Conservation (phyloP, 2,329 filamentous ascomycete species). For the Fusarium oxysporum region DNA sequence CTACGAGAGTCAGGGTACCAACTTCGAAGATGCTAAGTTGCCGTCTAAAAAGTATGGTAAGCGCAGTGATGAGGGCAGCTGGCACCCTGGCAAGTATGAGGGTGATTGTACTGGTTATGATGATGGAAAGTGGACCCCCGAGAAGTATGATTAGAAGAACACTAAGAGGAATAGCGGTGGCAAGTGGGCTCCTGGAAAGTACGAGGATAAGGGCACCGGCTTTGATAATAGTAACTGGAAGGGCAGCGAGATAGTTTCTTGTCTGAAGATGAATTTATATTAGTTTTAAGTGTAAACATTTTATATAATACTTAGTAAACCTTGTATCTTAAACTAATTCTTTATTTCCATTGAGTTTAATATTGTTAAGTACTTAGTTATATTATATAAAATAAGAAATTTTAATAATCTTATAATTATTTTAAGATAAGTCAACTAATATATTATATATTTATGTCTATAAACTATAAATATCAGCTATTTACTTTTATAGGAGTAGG, state of each 20-base stretch:
- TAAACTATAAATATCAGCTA: neutral
- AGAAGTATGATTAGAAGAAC: neutral
- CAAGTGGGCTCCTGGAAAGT: conserved; percentile 9
- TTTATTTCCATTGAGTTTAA: no score
- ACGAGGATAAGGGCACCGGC: neutral
- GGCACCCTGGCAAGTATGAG: neutral
- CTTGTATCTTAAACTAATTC: no score
- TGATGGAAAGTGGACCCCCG: neutral
- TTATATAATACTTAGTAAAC: no score
- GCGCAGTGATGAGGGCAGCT: neutral
- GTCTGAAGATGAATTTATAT: neutral
- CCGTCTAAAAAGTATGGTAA: neutral
- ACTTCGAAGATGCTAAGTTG: neutral
- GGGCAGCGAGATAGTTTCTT: neutral
- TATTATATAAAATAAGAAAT: no score
- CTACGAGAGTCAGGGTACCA: neutral
- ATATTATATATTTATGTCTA: no score
- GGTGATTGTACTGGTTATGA: neutral
- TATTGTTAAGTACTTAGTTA: no score
- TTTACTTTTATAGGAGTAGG: no score
- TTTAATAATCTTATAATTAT: no score
- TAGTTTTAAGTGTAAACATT: no score
- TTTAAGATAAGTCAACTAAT: no score
- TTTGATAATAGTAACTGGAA: neutral
- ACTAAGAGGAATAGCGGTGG: neutral